Base-by-base conservation (phyloP, 2,329 filamentous ascomycete species). In the Ceratocystiopsis minuta region DNA sequence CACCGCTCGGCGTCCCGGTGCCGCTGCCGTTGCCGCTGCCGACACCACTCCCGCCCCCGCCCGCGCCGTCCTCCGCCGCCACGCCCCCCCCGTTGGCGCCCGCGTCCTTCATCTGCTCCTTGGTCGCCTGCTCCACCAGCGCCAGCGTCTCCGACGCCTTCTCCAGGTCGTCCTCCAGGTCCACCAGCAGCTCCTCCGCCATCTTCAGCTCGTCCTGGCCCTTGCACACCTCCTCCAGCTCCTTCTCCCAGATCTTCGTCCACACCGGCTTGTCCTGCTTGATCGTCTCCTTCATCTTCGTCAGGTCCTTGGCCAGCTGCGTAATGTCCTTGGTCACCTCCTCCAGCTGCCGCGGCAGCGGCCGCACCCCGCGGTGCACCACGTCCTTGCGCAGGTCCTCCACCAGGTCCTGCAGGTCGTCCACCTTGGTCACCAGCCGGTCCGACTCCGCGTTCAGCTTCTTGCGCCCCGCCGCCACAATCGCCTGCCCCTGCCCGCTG, bases 211-310 rank as follows among this genome's bases (percentile, higher is more conserved):
- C 78, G 55, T 96, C 88, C 50, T 87, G 78, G 54, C 95, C 90
- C 57, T 93, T 86, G 62, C 90, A 96, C 3, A 98, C 88, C 41
- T 88, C 79, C 59, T 96, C 85, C 37, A 98, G 67, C 59, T 96
- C 87, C 61, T 92, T 87, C 70, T 96, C 88, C 90, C 90, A 98
- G 49, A 96, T 93, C 72, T 95, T 95, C 42, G 86, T 95, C 88
- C 90, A 98, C 44, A 95, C 68, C 0, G 90, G 90, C 60, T 94
- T 94, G 69, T 98, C 90, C 38, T 75, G 74, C 52, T 78, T 79
- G 63, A 98, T 73, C 64, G 82, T 93, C 15, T 94, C 87, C 56
- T 94, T 83, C 71, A 98, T 80, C 62, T 83, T 87, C 70, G 84
- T 90, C 48, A 98, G 75, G 54, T 95, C 87, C 54, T 85, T 79